Evolutionary conservation across 768 basidiomycete genomes (phyloP), one percentile per base, ranked within the genome.

Genomic region (Rhodotorula babjevae): DNA sequence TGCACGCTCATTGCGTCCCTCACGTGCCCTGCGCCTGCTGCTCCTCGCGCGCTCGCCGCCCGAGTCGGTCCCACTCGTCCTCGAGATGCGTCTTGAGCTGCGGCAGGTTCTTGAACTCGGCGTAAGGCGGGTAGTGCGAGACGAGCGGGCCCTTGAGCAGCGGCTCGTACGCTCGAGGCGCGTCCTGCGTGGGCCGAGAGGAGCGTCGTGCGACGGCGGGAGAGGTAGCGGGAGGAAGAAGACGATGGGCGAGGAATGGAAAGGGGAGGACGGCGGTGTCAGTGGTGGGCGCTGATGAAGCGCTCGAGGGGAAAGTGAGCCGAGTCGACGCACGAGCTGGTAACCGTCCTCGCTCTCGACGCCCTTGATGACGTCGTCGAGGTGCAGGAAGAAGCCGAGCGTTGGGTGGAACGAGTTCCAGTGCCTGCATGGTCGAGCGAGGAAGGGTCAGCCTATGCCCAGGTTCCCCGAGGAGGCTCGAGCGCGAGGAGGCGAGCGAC

Each of bases 381-480:
- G 68, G 23, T 78, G 78, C 0, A 82, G 63, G 71, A 82, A 82
- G 71, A 81, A 82, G 1, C 81, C 81, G 14, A 79, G 69, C 18
- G 76, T 75, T 15, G 81, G 82, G 50, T 79, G 71, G 73, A 82
- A 82, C 3, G 80, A 81, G 69, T 81, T 82, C 74, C 80, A 79
- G 67, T 76, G 75, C 44, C 74, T 76, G 61, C 36, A 40, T 2
- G 46, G 1, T 0, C 11, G 40, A 46, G 42, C 42, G 9, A 27
- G 7, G 2, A 3, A 18, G 55, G 33, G 27, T 44, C 19, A 21
- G 36, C 4, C 52, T 21, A 31, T 33, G 19, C n/a, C n/a, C n/a
- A n/a, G n/a, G n/a, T n/a, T n/a, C n/a, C n/a, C n/a, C n/a, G n/a
- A n/a, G n/a, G n/a, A n/a, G n/a, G n/a, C n/a, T n/a, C n/a, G n/a